Conservation (phyloP, 2,329 filamentous ascomycete species). For the Beauveria rudraprayagi region DNA sequence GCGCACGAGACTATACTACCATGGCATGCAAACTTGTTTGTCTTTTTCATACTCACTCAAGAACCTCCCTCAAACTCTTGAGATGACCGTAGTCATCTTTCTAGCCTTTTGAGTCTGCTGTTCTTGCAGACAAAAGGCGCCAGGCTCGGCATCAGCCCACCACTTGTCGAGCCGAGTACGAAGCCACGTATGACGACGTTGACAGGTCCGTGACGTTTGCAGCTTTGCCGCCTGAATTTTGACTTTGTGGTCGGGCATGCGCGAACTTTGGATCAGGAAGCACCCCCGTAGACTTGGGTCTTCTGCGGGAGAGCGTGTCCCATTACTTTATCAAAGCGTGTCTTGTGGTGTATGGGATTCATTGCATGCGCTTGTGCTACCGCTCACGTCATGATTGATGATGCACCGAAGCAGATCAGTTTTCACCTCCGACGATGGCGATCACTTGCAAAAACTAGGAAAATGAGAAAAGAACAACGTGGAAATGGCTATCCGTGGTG, state of each 20-base stretch:
- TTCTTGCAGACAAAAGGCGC: not conserved
- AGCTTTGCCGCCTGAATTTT: not conserved
- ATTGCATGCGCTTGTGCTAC: not conserved
- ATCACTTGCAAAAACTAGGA: not conserved
- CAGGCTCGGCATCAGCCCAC: not conserved
- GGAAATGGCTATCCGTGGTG: not conserved
- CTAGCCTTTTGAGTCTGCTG: too few species aligned
- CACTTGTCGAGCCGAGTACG: not conserved
- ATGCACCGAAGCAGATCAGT: not conserved
- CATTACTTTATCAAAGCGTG: not conserved
- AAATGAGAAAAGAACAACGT: not conserved
- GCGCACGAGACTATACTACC: not conserved
- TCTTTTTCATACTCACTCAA: too few species aligned
- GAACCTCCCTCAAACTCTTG: too few species aligned
- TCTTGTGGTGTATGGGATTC: not conserved
- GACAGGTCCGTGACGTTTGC: not conserved
- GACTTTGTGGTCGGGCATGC: not conserved
- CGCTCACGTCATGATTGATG: not conserved
- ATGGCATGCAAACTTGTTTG: too few species aligned
- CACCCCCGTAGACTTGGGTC: not conserved
- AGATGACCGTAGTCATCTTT: too few species aligned
- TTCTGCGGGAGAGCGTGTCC: not conserved
- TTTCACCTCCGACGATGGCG: not conserved
- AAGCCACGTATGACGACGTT: not conserved
- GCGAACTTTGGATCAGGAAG: not conserved